Base-by-base conservation (phyloP, 768 basidiomycete species). In the Boletus fagicola region DNA sequence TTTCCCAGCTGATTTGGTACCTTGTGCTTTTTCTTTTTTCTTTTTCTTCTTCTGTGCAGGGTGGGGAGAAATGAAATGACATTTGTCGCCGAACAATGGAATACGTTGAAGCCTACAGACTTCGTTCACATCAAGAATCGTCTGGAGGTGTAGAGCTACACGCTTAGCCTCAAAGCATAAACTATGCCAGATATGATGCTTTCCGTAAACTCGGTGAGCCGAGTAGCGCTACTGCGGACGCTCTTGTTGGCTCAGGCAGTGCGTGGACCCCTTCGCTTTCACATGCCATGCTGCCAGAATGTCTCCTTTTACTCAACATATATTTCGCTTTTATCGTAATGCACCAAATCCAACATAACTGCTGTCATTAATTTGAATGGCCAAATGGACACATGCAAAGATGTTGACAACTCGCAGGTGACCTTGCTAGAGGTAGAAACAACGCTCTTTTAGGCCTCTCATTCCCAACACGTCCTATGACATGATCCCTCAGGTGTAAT, bases 381-480 rank as follows among this genome's bases (percentile, higher is more conserved):
- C n/a, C 47, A 49, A 50, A 40, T 31, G 30, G 26, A 35, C 46
- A n/a, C 50, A 51, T 47, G 47, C 35, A 46, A 48, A 20, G 18
- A 11, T 11, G 22, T 31, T 28, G 35, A 49, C 40, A 50, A 52
- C 42, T 0, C 53, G 48, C 42, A 24, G 59, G n/a, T 47, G 26
- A 16, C 26, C 44, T 36, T 15, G 36, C 68, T 75, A 91, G 57
- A 92, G 76, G 72, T 84, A 91, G 75, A 88, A 92, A 68, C 90
- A 92, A 42, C 88, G 80, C 56, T 92, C 90, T 65, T 88, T 91
- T 62, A 92, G 70, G 49, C 86, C 90, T 44, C 90, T 83, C 82
- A 92, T 86, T 51, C 90, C 90, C 61, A 92, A 74, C 51, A 85
- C 66, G 62, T 90, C 88, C 90, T 92, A 70, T 60, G 54, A 56